A percentile compares a stretch with the other conserved stretches of the same genome.
Conservation (phyloP, 2,329 filamentous ascomycete species). For the Penicillium sp. region DNA sequence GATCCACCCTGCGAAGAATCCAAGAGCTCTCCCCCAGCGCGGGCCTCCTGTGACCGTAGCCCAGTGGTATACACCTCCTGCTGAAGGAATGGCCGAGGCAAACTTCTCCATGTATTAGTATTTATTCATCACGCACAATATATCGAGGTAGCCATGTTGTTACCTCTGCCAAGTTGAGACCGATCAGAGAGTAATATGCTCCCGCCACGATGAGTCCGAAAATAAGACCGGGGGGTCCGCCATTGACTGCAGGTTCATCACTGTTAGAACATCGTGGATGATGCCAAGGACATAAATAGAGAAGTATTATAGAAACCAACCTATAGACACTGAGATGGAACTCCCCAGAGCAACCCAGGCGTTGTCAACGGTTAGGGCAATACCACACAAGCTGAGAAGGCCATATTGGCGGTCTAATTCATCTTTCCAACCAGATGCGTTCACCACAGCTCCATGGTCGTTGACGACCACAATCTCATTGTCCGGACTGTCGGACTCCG, state of each 20-base stretch:
- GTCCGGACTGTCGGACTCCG: neutral
- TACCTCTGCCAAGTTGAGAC: slow-evolving; percentile 39
- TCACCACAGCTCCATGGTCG: slow-evolving; percentile 8
- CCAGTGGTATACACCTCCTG: slow-evolving; percentile 52
- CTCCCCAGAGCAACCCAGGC: slow-evolving; percentile 16
- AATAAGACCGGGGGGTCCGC: slow-evolving; percentile 45
- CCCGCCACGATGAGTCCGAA: slow-evolving; percentile 49
- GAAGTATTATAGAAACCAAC: slow-evolving; percentile 31
- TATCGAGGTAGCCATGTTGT: neutral
- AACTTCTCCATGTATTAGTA: slow-evolving; percentile 32
- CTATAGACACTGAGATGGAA: slow-evolving; percentile 16
- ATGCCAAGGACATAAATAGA: neutral
- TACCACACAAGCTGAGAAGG: slow-evolving; percentile 14
- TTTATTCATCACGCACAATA: neutral
- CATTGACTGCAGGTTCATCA: slow-evolving; percentile 29
- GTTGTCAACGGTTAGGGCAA: slow-evolving; percentile 16
- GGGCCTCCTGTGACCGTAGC: slow-evolving; percentile 45
- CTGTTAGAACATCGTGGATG: neutral
- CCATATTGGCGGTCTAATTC: slow-evolving; percentile 14
- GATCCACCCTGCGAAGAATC: slow-evolving; percentile 44
- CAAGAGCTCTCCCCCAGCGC: slow-evolving; percentile 14
- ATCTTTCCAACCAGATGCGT: slow-evolving; percentile 14
- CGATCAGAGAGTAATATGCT: slow-evolving; percentile 45
- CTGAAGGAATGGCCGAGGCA: slow-evolving; percentile 47
- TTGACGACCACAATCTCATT: slow-evolving; percentile 12